Conservation (phyloP, 768 basidiomycete species). For the Termitomyces sp. region DNA sequence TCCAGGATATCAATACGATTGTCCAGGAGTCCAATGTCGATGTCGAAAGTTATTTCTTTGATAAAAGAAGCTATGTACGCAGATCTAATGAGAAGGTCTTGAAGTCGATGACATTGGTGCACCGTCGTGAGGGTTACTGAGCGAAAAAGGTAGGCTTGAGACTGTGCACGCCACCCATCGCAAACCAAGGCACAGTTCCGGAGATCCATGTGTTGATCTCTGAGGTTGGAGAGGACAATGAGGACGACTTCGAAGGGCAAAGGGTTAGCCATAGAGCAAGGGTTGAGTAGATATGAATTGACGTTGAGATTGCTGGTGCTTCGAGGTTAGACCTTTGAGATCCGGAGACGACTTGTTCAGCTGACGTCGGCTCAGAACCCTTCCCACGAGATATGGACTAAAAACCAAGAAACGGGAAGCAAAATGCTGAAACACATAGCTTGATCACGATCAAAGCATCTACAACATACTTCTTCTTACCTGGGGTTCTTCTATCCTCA, state of each 20-base stretch:
- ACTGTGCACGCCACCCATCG: conserved; percentile 6
- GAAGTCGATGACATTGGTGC: conserved; percentile 9
- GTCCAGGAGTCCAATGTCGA: neutral
- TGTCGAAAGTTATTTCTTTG: conserved; percentile 3
- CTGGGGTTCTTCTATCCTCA: neutral
- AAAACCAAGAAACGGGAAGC: neutral
- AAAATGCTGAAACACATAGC: neutral
- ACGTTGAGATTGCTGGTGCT: neutral
- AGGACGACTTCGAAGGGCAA: conserved; percentile 11
- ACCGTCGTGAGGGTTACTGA: neutral
- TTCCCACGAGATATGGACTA: neutral
- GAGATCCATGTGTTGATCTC: neutral
- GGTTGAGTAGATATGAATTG: neutral
- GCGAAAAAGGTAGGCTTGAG: conserved; percentile 10
- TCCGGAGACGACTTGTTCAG: neutral
- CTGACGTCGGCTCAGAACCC: neutral
- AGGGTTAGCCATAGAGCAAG: neutral
- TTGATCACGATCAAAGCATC: neutral
- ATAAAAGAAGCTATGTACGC: conserved; percentile 5
- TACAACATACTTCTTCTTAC: neutral
- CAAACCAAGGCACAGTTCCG: conserved; percentile 13
- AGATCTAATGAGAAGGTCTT: neutral
- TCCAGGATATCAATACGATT: neutral
- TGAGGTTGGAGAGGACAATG: conserved; percentile 8
- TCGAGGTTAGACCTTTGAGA: neutral